Evolutionary conservation across 2,329 filamentous ascomycete species (phyloP).

Genomic region (Septoria linicola): DNA sequence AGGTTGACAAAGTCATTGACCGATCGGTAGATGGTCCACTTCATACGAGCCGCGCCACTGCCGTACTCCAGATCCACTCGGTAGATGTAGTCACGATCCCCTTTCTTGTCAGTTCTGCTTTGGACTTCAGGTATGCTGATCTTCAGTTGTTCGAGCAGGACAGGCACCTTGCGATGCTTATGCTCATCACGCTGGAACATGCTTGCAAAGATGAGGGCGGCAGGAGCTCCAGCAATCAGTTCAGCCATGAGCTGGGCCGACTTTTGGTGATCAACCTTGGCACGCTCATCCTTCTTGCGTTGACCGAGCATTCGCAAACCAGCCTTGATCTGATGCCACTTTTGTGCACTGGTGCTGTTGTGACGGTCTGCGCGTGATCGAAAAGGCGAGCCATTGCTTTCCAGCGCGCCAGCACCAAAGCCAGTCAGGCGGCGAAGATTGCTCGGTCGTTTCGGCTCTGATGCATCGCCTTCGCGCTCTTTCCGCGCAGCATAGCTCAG

Average conservation of each 20-base stretch:
- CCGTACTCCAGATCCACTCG: constrained; percentile 94
- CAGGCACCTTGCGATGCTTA: constrained; percentile 89
- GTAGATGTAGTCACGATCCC: constrained; percentile 77
- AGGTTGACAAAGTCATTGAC: constrained; percentile 88
- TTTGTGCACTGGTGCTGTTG: constrained; percentile 61
- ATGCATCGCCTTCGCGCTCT: constrained; percentile 33
- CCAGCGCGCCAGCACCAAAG: constrained; percentile 39
- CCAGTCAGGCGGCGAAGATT: constrained; percentile 50
- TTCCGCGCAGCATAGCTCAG: constrained; percentile 45
- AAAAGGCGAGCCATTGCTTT: constrained; percentile 42
- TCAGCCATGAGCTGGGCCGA: constrained; percentile 96
- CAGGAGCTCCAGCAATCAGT: constrained; percentile 85
- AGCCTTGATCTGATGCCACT: constrained; percentile 91
- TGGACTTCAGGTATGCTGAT: constrained; percentile 79
- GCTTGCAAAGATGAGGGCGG: constrained; percentile 89
- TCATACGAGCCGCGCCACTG: constrained; percentile 92
- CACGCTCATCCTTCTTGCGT: constrained; percentile 81
- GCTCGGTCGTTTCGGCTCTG: constrained; percentile 43
- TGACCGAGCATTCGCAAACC: constrained; percentile 75
- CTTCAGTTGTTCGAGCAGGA: constrained; percentile 92
- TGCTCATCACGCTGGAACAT: constrained; percentile 98
- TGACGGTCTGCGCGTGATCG: constrained; percentile 48
- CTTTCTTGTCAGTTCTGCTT: constrained; percentile 59
- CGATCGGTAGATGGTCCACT: constrained; percentile 86
- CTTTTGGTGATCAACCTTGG: constrained; percentile 86